These are phyloP conservation scores for Fomitopsis betulina DNA, from an alignment of 1,284 basidiomycete genomes.

Conservation along the genomic window DNA sequence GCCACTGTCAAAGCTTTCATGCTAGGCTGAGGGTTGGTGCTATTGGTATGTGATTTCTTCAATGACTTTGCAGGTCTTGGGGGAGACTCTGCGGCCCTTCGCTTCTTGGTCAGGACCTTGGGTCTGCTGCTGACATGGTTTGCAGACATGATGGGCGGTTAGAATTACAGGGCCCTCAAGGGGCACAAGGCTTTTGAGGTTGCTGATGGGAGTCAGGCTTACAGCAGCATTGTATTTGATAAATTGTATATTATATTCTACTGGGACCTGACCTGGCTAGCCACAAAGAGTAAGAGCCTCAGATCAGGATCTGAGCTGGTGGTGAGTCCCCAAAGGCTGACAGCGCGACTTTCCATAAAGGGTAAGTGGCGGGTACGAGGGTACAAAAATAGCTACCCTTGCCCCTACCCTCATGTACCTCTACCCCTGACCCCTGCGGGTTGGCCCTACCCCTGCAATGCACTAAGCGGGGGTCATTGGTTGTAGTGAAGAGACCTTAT, in stretches of 20 bases:
- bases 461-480: too few relatives aligned
- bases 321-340: neutral
- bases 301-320: neutral
- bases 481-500: too few relatives aligned
- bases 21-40: too few relatives aligned
- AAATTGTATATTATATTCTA: neutral
- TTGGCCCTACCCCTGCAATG: too few relatives aligned
- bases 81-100: neutral
- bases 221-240: neutral
- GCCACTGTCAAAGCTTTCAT: too few relatives aligned
- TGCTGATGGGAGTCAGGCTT: neutral
- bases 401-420: neutral
- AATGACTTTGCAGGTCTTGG: neutral
- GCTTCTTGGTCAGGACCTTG: neutral
- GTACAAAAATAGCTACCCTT: neutral
- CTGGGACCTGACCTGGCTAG: neutral
- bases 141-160: neutral
- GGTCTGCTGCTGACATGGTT: neutral
- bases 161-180: neutral
- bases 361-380: neutral
- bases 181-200: neutral
- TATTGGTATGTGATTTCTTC: too few relatives aligned
- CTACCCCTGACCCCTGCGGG: too few relatives aligned
- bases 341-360: neutral
- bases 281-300: neutral